phyloP scores from a whole-genome alignment of 2,329 filamentous ascomycete genomes.

The Monilinia vaccinii-corymbosi region DNA sequence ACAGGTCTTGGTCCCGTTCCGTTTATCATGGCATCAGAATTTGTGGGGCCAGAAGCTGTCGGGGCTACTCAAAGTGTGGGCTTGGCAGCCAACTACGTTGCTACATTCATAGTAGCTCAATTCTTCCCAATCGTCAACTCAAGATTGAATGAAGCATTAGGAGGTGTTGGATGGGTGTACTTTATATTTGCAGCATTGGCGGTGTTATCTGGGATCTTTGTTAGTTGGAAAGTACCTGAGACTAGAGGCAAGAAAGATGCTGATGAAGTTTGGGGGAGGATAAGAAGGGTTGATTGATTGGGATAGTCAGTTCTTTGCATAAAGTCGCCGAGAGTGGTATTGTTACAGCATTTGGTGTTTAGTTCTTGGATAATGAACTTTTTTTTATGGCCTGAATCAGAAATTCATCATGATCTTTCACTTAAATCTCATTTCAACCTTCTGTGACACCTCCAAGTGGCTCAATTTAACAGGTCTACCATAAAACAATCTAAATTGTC shows the following conservation, averaged over 20 bases:
- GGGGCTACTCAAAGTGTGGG: slow-evolving; percentile 87
- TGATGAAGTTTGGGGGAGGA: slow-evolving; percentile 85
- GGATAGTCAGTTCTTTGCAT: background rate
- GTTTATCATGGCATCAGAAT: slow-evolving; percentile 85
- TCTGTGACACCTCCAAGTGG: background rate
- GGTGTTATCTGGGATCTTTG: slow-evolving; percentile 58
- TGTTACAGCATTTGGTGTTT: background rate
- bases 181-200: slow-evolving; percentile 82
- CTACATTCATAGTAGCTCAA: slow-evolving; percentile 86
- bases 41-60: slow-evolving; percentile 83
- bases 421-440: background rate
- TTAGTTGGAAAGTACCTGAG: slow-evolving; percentile 70
- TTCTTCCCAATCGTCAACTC: slow-evolving; percentile 87
- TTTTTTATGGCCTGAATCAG: background rate
- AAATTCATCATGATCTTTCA: background rate
- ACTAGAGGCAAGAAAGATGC: slow-evolving; percentile 75
- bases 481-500: too few relatives aligned
- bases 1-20: slow-evolving; percentile 88
- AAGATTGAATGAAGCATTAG: slow-evolving; percentile 51
- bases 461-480: background rate
- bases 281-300: slow-evolving; percentile 30
- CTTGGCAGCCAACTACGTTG: slow-evolving; percentile 77
- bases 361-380: background rate
- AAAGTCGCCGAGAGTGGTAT: background rate
- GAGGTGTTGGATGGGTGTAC: slow-evolving; percentile 75